Evolutionary conservation across 257 asterid genomes (phyloP).

Genomic region (Rhazya stricta): DNA sequence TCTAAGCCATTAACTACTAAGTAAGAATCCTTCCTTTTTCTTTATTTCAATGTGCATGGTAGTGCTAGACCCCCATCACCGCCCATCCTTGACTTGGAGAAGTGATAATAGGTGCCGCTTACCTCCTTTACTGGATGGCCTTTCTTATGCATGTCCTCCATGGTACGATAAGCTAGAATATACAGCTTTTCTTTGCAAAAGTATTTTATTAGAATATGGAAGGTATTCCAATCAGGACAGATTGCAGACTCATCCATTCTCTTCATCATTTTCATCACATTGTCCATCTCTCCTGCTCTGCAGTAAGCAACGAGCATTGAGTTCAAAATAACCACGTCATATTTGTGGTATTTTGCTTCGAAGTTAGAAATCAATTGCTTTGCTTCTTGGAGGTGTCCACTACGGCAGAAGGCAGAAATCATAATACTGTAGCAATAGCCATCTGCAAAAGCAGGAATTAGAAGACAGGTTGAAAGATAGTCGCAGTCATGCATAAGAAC

Average conservation of each 20-base stretch:
- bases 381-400: slow-evolving; percentile 75
- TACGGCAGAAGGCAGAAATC: slow-evolving; percentile 90
- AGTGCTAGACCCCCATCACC: neutral
- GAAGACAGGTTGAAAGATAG: neutral
- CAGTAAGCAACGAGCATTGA: slow-evolving; percentile 91
- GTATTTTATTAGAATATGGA: slow-evolving; percentile 70
- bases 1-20: neutral
- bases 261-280: slow-evolving; percentile 93
- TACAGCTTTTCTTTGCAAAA: slow-evolving; percentile 79
- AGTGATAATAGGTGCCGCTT: slow-evolving; percentile 10
- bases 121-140: slow-evolving; percentile 93
- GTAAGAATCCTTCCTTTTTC: neutral
- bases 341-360: slow-evolving; percentile 72
- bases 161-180: slow-evolving; percentile 74
- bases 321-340: slow-evolving; percentile 85
- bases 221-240: slow-evolving; percentile 84
- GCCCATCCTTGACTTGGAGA: neutral
- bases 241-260: slow-evolving; percentile 83
- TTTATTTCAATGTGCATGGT: neutral
- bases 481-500: neutral
- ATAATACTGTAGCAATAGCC: slow-evolving; percentile 93
- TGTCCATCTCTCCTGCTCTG: slow-evolving; percentile 88
- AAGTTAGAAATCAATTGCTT: slow-evolving; percentile 70
- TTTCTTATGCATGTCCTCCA: slow-evolving; percentile 87
- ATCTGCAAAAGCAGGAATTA: slow-evolving; percentile 36